Evolutionary conservation across 2,329 filamentous ascomycete genomes (phyloP).

Genomic region (Cadophora luteo-olivacea): DNA sequence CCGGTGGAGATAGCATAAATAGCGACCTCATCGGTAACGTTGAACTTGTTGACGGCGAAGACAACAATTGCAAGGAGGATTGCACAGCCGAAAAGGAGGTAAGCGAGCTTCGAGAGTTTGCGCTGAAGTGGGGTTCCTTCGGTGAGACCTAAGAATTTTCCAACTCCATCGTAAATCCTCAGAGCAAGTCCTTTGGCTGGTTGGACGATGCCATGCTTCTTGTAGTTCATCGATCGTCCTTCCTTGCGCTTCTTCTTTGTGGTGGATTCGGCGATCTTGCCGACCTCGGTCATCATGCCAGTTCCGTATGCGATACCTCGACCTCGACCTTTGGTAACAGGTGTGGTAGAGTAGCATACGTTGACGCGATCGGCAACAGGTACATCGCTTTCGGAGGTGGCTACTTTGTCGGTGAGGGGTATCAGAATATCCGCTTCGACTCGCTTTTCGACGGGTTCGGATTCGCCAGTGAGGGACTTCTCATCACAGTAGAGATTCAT

Average conservation of each 20-base stretch:
- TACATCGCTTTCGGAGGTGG: constrained; percentile 50
- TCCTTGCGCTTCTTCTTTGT: constrained; percentile 58
- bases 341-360: constrained; percentile 61
- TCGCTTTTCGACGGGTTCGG: constrained; percentile 90
- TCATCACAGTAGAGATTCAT: constrained; percentile 77
- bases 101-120: constrained; percentile 69
- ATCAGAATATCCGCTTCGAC: constrained; percentile 53
- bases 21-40: constrained; percentile 50
- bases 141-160: constrained; percentile 63
- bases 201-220: constrained; percentile 52
- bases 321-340: constrained; percentile 60
- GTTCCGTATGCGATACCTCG: constrained; percentile 60
- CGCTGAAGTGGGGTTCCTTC: constrained; percentile 70
- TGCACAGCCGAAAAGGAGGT: constrained; percentile 66
- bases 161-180: constrained; percentile 54
- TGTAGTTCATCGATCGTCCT: constrained; percentile 54
- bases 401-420: constrained; percentile 36
- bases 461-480: constrained; percentile 97
- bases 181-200: constrained; percentile 57
- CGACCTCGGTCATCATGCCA: constrained; percentile 64
- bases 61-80: constrained; percentile 49
- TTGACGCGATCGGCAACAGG: constrained; percentile 61
- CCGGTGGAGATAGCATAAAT: constrained; percentile 45
- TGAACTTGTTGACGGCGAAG: constrained; percentile 52
- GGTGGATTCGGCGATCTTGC: constrained; percentile 58